Evolutionary conservation across 768 basidiomycete species (phyloP).

Genomic region (Boletus coccyginus): DNA sequence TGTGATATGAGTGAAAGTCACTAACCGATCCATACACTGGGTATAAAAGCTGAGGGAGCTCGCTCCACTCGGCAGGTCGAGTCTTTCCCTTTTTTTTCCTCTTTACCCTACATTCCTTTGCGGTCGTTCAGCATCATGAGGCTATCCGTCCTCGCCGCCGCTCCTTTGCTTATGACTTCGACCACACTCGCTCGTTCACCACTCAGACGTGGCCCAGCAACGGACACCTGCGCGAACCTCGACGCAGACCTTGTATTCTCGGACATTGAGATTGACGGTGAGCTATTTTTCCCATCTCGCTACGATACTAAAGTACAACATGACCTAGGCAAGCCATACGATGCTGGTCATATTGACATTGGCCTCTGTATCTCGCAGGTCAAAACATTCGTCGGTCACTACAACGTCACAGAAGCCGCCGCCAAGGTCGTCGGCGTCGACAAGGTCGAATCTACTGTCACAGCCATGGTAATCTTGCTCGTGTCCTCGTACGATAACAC

Average conservation of each 20-base stretch:
- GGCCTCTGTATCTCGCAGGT: conserved; percentile 32
- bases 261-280: conserved; percentile 13
- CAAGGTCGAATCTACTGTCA: conserved; percentile 22
- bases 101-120: not conserved
- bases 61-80: not conserved
- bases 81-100: not conserved
- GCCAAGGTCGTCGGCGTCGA: conserved; percentile 20
- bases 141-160: conserved; percentile 4
- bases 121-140: conserved; percentile 14
- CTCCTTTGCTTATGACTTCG: conserved; percentile 19
- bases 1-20: conserved; percentile 4
- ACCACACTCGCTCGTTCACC: conserved; percentile 15
- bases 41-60: conserved; percentile 9
- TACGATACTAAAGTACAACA: not conserved
- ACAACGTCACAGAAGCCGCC: conserved; percentile 21
- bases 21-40: conserved; percentile 7
- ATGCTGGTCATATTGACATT: conserved; percentile 27
- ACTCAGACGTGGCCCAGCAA: conserved; percentile 1
- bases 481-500: not conserved
- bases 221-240: conserved; percentile 19
- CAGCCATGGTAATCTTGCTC: conserved; percentile 20
- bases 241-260: conserved; percentile 15
- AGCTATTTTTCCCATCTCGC: not conserved
- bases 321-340: conserved; percentile 15
- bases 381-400: conserved; percentile 21